A percentile compares a stretch with the other conserved stretches of the same genome.
These are phyloP conservation scores for Microstegium vimineum DNA, from an alignment of 176 grass and related monocot species.

Conservation along the genomic window DNA sequence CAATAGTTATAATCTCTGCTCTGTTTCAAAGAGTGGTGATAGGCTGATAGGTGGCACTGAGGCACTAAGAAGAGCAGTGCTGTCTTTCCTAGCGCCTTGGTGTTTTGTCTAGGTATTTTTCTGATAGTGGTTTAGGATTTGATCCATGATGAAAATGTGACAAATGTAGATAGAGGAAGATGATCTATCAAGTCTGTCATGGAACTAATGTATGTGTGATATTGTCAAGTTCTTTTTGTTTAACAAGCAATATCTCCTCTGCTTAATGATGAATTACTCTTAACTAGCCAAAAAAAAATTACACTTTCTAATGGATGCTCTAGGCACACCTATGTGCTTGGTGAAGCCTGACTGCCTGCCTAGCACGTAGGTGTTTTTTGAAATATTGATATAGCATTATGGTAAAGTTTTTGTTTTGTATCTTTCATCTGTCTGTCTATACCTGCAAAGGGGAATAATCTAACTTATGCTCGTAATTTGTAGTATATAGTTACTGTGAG, in stretches of 20 bases:
- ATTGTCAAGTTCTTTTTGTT: not conserved
- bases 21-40: no score
- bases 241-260: not conserved
- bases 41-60: no score
- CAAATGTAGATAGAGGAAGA: not conserved
- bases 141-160: not conserved
- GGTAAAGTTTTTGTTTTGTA: not conserved
- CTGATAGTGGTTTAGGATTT: not conserved
- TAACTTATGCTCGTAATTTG: not conserved
- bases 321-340: not conserved
- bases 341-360: not conserved
- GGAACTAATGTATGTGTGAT: not conserved
- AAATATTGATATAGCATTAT: not conserved
- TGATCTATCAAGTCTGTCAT: not conserved
- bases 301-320: not conserved
- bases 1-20: not conserved
- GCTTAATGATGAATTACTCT: not conserved
- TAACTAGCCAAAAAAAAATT: not conserved
- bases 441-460: not conserved
- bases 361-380: not conserved
- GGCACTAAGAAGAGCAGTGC: not conserved
- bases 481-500: not conserved
- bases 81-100: not conserved
- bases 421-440: not conserved
- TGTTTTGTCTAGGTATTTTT: not conserved